Base-by-base conservation (phyloP, 1,284 basidiomycete species). In the Moesziomyces sp. region DNA sequence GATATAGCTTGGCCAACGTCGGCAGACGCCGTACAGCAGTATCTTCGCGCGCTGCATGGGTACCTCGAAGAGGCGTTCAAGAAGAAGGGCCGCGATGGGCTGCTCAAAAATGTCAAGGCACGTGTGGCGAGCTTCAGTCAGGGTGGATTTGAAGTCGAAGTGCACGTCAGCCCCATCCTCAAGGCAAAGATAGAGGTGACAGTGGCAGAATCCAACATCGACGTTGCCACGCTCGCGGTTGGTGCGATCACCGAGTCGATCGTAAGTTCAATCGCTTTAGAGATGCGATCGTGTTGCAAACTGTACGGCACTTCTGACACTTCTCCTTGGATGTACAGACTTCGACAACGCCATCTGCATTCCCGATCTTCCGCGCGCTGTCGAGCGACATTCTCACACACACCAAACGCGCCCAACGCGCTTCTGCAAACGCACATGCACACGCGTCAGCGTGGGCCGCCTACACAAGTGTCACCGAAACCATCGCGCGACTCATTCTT, bases 381-480 rank as follows among this genome's bases (percentile, higher is more conserved):
- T 62, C 66, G 7, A 43, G 46, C 52, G 66, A 63, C 26, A 26
- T 70, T 14, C 53, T 64, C 23, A 10, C 50, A 11, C 60, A 58
- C 18, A 60, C 60, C 3, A 46, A 52, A 16, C 53, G 53, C 28
- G 57, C 57, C n/a, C 13, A 53, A 13, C 21, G 52, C 18, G 21
- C 44, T 14, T n/a, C 35, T 6, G 14, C 9, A 13, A 16, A 0
- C 19, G 3, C 47, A 23, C 23, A 11, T 16, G 40, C 35, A n/a
- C 40, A 21, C 8, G 19, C 19, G n/a, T 13, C 30, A 7, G 24
- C 28, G n/a, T 71, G 68, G 68, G 33, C 24, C 10, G 62, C 62
- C 10, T 71, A 71, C 48, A 50, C 13, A 10, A 58, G 57, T 7
- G 46, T 71, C 54, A 71, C 68, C 3, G 61, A 65, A 23, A 46